These are phyloP conservation scores for Suillus alpinus DNA, from an alignment of 768 basidiomycete genomes.

Conservation along the genomic window DNA sequence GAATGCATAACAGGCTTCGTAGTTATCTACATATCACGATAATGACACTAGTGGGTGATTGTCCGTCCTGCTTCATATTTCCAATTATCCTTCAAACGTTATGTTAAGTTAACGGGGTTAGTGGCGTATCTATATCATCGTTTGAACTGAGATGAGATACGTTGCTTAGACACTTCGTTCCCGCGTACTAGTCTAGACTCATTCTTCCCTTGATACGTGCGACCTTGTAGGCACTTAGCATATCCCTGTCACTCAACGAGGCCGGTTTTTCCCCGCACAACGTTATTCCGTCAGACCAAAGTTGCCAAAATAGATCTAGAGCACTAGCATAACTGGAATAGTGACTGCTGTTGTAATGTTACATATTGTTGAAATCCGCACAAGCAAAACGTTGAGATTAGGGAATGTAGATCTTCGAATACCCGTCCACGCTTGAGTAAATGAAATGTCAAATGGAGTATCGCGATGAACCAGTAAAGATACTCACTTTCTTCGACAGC, in stretches of 20 bases:
- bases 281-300: no score
- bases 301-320: background rate
- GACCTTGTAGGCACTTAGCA: background rate
- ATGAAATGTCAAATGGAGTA: background rate
- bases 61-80: background rate
- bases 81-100: background rate
- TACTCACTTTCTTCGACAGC: constrained; percentile 47
- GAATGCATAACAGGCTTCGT: background rate
- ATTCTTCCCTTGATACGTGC: background rate
- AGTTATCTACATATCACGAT: background rate
- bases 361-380: background rate
- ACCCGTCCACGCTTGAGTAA: constrained; percentile 29
- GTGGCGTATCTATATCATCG: background rate
- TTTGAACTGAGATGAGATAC: background rate
- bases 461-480: constrained; percentile 6
- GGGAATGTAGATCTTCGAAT: constrained; percentile 34
- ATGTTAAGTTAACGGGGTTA: background rate
- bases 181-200: background rate
- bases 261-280: background rate
- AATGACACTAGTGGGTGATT: no score
- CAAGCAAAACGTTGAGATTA: background rate
- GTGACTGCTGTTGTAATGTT: background rate
- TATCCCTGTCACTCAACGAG: background rate
- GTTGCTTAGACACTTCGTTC: background rate
- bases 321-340: background rate